A percentile compares a stretch with the other conserved stretches of the same genome.
These are phyloP conservation scores for Parafenestella ontariensis DNA, from an alignment of 2,329 filamentous ascomycete genomes.

Conservation along the genomic window DNA sequence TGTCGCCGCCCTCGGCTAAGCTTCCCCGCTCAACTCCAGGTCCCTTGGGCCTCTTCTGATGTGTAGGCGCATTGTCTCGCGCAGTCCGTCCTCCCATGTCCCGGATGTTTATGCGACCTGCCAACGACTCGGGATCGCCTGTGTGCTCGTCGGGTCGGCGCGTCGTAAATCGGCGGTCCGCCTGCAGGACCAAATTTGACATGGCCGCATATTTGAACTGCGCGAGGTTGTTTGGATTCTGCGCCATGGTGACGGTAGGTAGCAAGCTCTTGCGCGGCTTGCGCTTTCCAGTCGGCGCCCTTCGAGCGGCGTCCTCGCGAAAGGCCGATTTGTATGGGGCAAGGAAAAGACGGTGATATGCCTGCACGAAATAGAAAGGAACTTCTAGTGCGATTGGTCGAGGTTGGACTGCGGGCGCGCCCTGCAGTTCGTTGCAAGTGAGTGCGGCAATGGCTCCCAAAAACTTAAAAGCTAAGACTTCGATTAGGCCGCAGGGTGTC, in stretches of 20 bases:
- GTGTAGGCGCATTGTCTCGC: conserved; percentile 79
- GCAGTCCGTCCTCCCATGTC: conserved; percentile 91
- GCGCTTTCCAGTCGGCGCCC: conserved; percentile 22
- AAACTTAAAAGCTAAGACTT: conserved; percentile 20
- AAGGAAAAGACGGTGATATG: conserved; percentile 10
- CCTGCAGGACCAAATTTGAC: conserved; percentile 99
- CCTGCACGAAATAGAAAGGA: conserved; percentile 13
- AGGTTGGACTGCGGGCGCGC: conserved; percentile 30
- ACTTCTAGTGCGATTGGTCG: conserved; percentile 10
- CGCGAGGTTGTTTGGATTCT: conserved; percentile 71
- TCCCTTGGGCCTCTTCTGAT: conserved; percentile 72
- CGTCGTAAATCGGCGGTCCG: conserved; percentile 93
- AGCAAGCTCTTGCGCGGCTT: conserved; percentile 25
- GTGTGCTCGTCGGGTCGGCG: conserved; percentile 93
- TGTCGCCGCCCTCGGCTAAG: conserved; percentile 81
- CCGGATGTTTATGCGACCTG: conserved; percentile 87
- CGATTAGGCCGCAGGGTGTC: conserved; percentile 2
- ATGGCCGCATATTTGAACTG: conserved; percentile 99
- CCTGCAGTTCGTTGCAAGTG: conserved; percentile 28
- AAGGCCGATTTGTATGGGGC: conserved; percentile 11
- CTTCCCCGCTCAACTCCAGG: conserved; percentile 77
- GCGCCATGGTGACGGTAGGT: conserved; percentile 33
- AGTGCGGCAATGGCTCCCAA: conserved; percentile 20
- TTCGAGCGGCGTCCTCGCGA: conserved; percentile 9
- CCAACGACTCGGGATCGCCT: conserved; percentile 95